These are phyloP conservation scores for Rhizophora mangle DNA, from an alignment of 345 rosid genomes.

Conservation along the genomic window DNA sequence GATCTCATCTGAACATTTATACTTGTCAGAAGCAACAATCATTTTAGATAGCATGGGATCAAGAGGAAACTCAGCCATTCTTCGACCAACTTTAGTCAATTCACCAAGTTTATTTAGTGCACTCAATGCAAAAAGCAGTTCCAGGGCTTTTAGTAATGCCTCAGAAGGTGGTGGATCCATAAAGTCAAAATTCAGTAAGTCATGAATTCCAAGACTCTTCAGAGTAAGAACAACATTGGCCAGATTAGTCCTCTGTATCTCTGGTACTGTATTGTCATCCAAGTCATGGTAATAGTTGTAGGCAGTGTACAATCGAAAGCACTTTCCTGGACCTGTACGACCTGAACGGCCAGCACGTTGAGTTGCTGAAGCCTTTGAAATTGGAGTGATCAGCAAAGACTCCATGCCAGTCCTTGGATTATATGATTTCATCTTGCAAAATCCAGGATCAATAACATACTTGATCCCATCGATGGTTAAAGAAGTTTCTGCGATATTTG, in stretches of 20 bases:
- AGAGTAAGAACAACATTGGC: slow-evolving; percentile 89
- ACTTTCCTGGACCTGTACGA: slow-evolving; percentile 93
- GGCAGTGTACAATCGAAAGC: slow-evolving; percentile 82
- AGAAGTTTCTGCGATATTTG: slow-evolving; percentile 98
- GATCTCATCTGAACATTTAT: slow-evolving; percentile 86
- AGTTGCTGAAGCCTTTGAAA: slow-evolving; percentile 93
- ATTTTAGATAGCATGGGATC: slow-evolving; percentile 91
- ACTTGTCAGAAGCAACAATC: slow-evolving; percentile 90
- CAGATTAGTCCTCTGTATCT: slow-evolving; percentile 91
- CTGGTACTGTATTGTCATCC: slow-evolving; percentile 90
- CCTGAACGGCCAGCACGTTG: slow-evolving; percentile 98
- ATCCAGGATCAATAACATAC: slow-evolving; percentile 95
- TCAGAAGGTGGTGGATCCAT: slow-evolving; percentile 99
- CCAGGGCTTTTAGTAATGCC: slow-evolving; percentile 85
- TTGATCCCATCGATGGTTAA: slow-evolving; percentile 89
- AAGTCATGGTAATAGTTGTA: slow-evolving; percentile 77
- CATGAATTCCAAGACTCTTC: slow-evolving; percentile 98
- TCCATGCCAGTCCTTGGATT: slow-evolving; percentile 99
- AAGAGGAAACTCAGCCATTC: slow-evolving; percentile 97
- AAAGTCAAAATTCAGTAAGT: slow-evolving; percentile 83
- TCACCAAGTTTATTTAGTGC: slow-evolving; percentile 92
- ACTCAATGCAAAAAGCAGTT: slow-evolving; percentile 77
- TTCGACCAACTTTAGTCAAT: slow-evolving; percentile 88
- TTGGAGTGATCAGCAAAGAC: slow-evolving; percentile 79
- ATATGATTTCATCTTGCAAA: slow-evolving; percentile 91